Percentiles rank a stretch among this genome's conserved stretches.
Evolutionary conservation across 768 basidiomycete genomes (phyloP).

Genomic region (Lentinus brumalis): DNA sequence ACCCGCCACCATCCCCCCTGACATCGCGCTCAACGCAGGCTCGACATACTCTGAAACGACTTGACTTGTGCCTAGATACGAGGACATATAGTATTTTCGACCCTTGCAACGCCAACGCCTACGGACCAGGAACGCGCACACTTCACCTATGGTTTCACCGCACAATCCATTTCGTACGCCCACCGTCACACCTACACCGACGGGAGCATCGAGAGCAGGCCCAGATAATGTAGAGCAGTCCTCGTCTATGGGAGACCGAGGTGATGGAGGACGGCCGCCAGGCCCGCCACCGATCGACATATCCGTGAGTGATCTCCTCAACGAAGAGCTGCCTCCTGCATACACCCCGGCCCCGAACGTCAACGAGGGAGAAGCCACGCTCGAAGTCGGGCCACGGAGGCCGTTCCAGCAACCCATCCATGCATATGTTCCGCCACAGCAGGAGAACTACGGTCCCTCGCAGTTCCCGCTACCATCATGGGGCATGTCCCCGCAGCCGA

Average conservation of each 20-base stretch:
- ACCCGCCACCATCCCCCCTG: neutral
- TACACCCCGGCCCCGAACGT: slow-evolving; percentile 62
- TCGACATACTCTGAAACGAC: no score
- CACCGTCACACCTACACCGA: slow-evolving; percentile 31
- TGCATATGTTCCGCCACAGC: slow-evolving; percentile 12
- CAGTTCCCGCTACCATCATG: slow-evolving; percentile 15
- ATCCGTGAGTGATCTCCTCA: slow-evolving; percentile 27
- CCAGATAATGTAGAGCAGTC: neutral
- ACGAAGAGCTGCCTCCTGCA: slow-evolving; percentile 68
- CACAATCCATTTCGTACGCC: slow-evolving; percentile 39
- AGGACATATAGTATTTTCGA: neutral
- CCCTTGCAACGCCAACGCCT: neutral
- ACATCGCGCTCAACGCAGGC: no score
- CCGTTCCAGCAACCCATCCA: slow-evolving; percentile 56
- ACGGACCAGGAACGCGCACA: neutral
- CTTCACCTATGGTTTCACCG: slow-evolving; percentile 7
- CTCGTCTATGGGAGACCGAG: neutral
- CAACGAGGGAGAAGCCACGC: slow-evolving; percentile 57
- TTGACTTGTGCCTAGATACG: neutral
- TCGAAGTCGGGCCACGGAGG: slow-evolving; percentile 62
- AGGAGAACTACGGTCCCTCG: neutral
- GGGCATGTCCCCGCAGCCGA: slow-evolving; percentile 20
- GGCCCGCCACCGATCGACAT: no score
- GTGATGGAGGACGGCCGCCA: neutral
- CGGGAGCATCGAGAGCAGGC: slow-evolving; percentile 19